Evolutionary conservation across 768 basidiomycete genomes (phyloP).

Genomic region (Mycena sanguinolenta): DNA sequence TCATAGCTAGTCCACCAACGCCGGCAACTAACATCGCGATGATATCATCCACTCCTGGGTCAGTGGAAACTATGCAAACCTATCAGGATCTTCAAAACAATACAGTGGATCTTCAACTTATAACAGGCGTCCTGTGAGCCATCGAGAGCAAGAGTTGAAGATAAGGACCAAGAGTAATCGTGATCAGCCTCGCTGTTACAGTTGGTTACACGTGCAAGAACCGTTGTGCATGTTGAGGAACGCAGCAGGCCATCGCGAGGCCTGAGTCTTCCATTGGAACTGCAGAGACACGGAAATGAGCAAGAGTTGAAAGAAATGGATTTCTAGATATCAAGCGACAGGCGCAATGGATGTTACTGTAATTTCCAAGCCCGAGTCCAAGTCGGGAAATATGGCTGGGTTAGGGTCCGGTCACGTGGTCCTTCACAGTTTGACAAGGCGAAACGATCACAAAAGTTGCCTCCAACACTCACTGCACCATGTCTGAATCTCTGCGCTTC

Average conservation of each 20-base stretch:
- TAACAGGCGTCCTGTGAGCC: conserved; percentile 64
- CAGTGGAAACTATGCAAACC: conserved; percentile 78
- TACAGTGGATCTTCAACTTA: conserved; percentile 62
- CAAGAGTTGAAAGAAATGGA: too few relatives aligned
- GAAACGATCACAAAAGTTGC: not conserved
- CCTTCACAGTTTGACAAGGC: not conserved
- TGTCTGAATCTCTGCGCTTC: conserved; percentile 91
- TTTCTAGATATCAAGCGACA: too few relatives aligned
- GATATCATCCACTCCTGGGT: conserved; percentile 88
- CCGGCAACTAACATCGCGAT: conserved; percentile 73
- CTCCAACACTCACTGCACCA: conserved; percentile 52
- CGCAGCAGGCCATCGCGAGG: too few relatives aligned
- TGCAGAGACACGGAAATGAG: too few relatives aligned
- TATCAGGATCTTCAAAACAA: not conserved
- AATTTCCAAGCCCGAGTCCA: too few relatives aligned
- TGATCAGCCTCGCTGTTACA: not conserved
- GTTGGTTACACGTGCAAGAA: not conserved
- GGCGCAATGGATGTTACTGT: too few relatives aligned
- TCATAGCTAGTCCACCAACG: not conserved
- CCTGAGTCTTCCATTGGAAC: too few relatives aligned
- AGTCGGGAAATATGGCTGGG: too few relatives aligned
- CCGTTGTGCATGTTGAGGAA: too few relatives aligned
- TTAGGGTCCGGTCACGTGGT: not conserved
- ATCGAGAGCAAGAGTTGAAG: not conserved
- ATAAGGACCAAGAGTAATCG: not conserved